Evolutionary conservation across 306 rosid genomes (phyloP), one percentile per base, ranked within the genome.

Genomic region (Malus asiatica): DNA sequence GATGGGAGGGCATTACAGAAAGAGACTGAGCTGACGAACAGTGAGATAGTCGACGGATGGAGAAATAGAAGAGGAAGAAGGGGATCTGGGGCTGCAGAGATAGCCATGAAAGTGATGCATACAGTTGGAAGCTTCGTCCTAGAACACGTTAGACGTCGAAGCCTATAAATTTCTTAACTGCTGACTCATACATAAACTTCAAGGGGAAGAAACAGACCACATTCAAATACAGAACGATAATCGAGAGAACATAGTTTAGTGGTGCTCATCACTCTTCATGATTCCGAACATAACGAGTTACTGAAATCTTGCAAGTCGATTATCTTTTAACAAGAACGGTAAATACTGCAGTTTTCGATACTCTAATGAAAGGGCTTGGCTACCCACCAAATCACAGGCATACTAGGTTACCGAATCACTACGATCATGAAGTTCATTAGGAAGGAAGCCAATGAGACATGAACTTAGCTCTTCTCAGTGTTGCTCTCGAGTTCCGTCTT

Each of bases 401-500:
- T 11, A 27, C 35, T 27, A 13, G 66, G 66, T 61, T 27, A 4
- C 3, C 66, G 29, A 61, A 61, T 12, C 66, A 61, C 19, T 25
- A 61, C 13, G 66, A 61, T 61, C 5, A 61, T 13, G 66, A 27
- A 27, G 38, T 25, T 27, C 66, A 13, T 4, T 23, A 32, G 65
- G 35, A 25, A 4, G 35, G 66, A 61, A 25, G 35, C 16, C 19
- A 6, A 12, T 4, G 19, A 2, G 18, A 27, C 10, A 59, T 59
- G 27, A 23, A 27, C 64, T 57, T 73, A 73, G 23, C 68, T 85
- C 81, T 86, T 86, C 32, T 80, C 93, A 55, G 81, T 40, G 44
- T 86, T 88, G 90, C 70, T 81, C 85, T 90, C 93, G 76, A 90
- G 77, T 76, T 93, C 97, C 70, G 84, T 87, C 84, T 83, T 87